phyloP scores from a whole-genome alignment of 257 asterid genomes.

The Lithospermum erythrorhizon region DNA sequence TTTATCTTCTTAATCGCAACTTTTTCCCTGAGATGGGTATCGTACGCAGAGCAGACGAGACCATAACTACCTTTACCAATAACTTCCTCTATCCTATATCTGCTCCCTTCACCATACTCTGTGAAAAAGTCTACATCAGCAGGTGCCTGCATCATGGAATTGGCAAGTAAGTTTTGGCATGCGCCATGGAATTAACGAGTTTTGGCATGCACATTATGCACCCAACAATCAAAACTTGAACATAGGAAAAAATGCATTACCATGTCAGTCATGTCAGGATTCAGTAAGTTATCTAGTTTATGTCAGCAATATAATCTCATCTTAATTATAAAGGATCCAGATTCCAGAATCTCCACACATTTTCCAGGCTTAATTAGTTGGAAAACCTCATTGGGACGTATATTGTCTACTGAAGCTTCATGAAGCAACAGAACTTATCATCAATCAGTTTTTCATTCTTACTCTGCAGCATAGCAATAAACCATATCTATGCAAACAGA shows the following conservation, averaged over 20 bases:
- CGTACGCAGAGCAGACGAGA: constrained; percentile 91
- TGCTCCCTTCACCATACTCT: constrained; percentile 90
- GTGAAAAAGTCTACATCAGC: constrained; percentile 84
- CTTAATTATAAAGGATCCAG: no score
- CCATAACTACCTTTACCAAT: constrained; percentile 98
- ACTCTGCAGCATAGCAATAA: no score
- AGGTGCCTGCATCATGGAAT: constrained; percentile 40
- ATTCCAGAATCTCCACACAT: no score
- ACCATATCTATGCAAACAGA: no score
- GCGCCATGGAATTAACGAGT: not conserved
- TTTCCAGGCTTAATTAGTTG: no score
- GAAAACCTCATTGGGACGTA: no score
- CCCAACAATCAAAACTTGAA: not conserved
- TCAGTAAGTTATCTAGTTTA: not conserved
- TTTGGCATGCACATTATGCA: not conserved
- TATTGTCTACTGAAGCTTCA: no score
- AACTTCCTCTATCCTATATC: constrained; percentile 89
- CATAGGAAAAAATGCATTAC: not conserved
- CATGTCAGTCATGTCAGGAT: not conserved
- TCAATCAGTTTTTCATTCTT: no score
- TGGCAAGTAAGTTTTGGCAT: constrained; percentile 5
- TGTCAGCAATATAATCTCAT: no score
- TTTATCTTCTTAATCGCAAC: constrained; percentile 94
- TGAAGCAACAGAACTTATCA: no score
- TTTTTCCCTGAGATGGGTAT: constrained; percentile 74